Evolutionary conservation across 306 rosid species (phyloP).

Genomic region (Herpetospermum pedunculosum): DNA sequence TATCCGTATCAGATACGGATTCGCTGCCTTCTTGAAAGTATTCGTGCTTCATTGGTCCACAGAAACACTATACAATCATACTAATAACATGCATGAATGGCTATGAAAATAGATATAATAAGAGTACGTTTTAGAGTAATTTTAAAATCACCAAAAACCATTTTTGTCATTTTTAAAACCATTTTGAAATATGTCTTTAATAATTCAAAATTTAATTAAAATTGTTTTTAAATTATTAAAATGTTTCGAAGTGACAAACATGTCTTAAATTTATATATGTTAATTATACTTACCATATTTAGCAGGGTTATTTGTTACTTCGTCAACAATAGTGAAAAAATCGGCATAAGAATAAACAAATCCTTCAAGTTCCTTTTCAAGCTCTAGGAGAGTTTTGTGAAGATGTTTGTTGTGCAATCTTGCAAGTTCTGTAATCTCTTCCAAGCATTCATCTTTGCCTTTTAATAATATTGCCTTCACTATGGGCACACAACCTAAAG

Average conservation of each 20-base stretch:
- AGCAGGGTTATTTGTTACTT: slow-evolving; percentile 24
- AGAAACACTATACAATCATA: neutral
- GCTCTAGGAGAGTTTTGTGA: slow-evolving; percentile 14
- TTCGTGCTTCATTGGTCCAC: no score
- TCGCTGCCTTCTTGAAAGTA: no score
- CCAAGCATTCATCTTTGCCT: slow-evolving; percentile 19
- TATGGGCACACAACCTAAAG: slow-evolving; percentile 23
- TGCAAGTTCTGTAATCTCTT: slow-evolving; percentile 11
- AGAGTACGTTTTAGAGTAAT: no score
- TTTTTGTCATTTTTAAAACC: no score
- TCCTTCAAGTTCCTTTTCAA: slow-evolving; percentile 27
- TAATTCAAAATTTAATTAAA: no score
- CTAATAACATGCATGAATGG: neutral
- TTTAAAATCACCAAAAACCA: no score
- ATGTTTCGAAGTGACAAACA: no score
- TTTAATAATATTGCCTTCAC: slow-evolving; percentile 9
- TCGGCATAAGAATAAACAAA: slow-evolving; percentile 31
- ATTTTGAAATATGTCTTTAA: no score
- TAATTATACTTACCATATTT: slow-evolving; percentile 32
- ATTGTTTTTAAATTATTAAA: no score
- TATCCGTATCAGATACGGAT: no score
- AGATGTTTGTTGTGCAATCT: slow-evolving; percentile 27
- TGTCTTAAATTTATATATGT: no score
- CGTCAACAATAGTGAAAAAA: neutral
- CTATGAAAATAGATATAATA: neutral